A percentile compares a stretch with the other conserved stretches of the same genome.
Evolutionary conservation across 2,329 filamentous ascomycete genomes (phyloP).

Genomic region (Metarhizium humberi): DNA sequence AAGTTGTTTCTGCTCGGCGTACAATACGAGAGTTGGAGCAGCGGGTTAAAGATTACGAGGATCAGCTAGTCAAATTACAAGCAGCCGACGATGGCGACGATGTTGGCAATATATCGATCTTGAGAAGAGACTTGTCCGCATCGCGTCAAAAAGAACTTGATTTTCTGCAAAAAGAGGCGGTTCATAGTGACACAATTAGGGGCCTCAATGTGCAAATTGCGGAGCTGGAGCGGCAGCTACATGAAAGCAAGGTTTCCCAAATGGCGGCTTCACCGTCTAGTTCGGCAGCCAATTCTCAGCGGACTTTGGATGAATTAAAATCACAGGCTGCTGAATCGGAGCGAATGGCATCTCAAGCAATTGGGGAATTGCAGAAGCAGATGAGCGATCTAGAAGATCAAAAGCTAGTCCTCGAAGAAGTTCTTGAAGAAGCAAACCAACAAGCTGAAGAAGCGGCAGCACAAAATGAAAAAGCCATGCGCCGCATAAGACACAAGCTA

Average conservation of each 20-base stretch:
- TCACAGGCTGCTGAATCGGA: conserved; percentile 42
- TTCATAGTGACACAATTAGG: conserved; percentile 53
- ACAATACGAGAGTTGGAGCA: conserved; percentile 58
- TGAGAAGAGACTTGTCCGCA: conserved; percentile 53
- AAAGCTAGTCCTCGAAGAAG: conserved; percentile 47
- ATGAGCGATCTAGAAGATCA: conserved; percentile 51
- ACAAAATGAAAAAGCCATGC: conserved; percentile 33
- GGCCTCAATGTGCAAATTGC: conserved; percentile 54
- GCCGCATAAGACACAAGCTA: conserved; percentile 37
- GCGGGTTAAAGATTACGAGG: conserved; percentile 46
- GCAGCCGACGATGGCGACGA: conserved; percentile 29
- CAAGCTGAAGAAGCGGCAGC: conserved; percentile 38
- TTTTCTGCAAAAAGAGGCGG: conserved; percentile 54
- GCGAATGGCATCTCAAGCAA: conserved; percentile 29
- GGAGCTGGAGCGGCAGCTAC: conserved; percentile 58
- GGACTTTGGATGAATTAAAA: conserved; percentile 46
- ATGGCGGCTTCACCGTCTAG: conserved; percentile 34
- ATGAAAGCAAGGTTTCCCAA: conserved; percentile 51
- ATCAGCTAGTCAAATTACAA: conserved; percentile 25
- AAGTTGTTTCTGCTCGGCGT: conserved; percentile 49
- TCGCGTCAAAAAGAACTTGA: conserved; percentile 59
- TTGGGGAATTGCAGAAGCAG: conserved; percentile 41
- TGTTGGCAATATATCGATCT: conserved; percentile 45
- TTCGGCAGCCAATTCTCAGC: conserved; percentile 43
- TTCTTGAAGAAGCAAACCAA: conserved; percentile 45